Conservation (phyloP, 805 yeast species). For the Candida dendrica region DNA sequence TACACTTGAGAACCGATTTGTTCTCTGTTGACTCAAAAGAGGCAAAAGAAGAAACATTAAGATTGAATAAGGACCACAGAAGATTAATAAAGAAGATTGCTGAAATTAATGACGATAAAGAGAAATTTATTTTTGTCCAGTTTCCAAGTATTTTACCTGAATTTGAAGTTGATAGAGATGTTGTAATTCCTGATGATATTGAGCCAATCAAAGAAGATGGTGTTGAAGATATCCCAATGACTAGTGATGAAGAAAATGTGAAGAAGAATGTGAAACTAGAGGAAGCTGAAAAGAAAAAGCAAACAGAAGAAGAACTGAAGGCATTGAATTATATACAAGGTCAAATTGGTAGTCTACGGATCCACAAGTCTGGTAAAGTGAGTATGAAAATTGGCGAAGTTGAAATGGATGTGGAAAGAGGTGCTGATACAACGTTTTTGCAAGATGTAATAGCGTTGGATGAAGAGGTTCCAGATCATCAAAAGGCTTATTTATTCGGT, state of each 20-base stretch:
- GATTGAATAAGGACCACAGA: conserved; percentile 31
- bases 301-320: conserved; percentile 8
- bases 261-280: conserved; percentile 6
- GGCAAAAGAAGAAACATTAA: conserved; percentile 27
- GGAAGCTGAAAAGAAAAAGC: conserved; percentile 7
- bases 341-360: conserved; percentile 61
- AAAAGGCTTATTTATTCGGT: conserved; percentile 44
- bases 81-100: conserved; percentile 23
- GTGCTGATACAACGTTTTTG: conserved; percentile 59
- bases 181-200: conserved; percentile 1
- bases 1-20: conserved; percentile 21
- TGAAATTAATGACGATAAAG: conserved; percentile 23
- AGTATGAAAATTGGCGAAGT: conserved; percentile 68
- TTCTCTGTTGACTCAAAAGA: conserved; percentile 25
- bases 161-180: conserved; percentile 17
- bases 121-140: conserved; percentile 30
- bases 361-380: conserved; percentile 79
- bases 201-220: conserved; percentile 6
- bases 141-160: conserved; percentile 30
- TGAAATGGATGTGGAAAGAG: conserved; percentile 61
- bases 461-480: conserved; percentile 29
- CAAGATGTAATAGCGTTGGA: conserved; percentile 68
- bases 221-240: conserved; percentile 10
- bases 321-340: conserved; percentile 34
- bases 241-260: conserved; percentile 9